A percentile compares a stretch with the other conserved stretches of the same genome.
phyloP scores from a whole-genome alignment of 1,284 basidiomycete species.

The Ganoderma sinense region DNA sequence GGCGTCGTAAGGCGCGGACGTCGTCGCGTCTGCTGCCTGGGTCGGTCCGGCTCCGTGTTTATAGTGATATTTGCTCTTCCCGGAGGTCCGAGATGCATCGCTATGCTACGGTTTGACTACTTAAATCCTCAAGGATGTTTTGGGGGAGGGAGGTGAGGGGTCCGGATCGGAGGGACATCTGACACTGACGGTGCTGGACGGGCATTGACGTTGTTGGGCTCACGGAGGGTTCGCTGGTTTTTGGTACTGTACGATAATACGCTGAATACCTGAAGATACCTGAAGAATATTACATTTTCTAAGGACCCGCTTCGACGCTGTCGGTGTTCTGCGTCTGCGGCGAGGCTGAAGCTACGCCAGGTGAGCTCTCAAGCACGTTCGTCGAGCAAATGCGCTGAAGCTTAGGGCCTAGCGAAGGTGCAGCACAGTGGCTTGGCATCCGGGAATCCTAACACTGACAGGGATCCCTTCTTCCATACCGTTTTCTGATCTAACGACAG shows the following conservation, averaged over 20 bases:
- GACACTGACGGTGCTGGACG: background rate
- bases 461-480: no score
- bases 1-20: background rate
- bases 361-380: no score
- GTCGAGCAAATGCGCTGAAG: no score
- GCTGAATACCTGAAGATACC: slow-evolving; percentile 16
- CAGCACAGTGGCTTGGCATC: no score
- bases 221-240: background rate
- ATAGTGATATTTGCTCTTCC: slow-evolving; percentile 1
- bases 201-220: background rate
- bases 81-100: background rate
- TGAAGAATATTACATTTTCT: slow-evolving; percentile 6
- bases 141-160: background rate
- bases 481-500: no score
- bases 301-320: background rate
- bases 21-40: background rate
- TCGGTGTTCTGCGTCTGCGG: background rate
- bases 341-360: background rate
- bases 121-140: background rate
- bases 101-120: slow-evolving; percentile 3
- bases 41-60: slow-evolving; percentile 3
- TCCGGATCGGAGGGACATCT: background rate
- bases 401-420: no score
- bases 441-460: no score
- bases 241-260: slow-evolving; percentile 17